phyloP scores from a whole-genome alignment of 306 rosid species.

The Quercus engelmannii region DNA sequence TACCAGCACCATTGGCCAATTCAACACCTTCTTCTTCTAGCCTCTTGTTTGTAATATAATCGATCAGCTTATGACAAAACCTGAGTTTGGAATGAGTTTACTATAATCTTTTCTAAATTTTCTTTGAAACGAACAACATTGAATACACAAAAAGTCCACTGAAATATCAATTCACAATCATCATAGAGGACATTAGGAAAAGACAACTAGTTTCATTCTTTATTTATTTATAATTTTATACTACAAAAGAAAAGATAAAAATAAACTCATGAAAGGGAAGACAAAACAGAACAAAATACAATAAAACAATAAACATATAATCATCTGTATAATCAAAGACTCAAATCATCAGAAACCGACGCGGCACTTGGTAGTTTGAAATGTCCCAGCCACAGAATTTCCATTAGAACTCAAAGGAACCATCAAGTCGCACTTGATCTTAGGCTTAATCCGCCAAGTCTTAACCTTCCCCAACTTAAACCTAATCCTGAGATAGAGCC shows the following conservation, averaged over 20 bases:
- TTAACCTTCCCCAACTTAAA: slow-evolving; percentile 38
- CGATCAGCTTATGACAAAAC: too few relatives aligned
- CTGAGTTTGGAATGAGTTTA: too few relatives aligned
- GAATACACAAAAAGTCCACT: too few relatives aligned
- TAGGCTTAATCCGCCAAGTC: slow-evolving; percentile 31
- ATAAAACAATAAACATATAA: neutral
- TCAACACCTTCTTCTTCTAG: too few relatives aligned
- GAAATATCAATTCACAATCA: neutral
- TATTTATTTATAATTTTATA: neutral
- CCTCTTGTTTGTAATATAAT: too few relatives aligned
- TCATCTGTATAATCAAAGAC: neutral
- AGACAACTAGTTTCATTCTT: neutral
- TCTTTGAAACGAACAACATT: too few relatives aligned
- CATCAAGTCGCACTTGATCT: slow-evolving; percentile 37
- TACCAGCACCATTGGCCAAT: too few relatives aligned
- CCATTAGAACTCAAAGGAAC: slow-evolving; percentile 36
- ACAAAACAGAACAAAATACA: neutral
- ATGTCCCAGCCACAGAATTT: neutral
- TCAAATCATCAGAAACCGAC: slow-evolving; percentile 19
- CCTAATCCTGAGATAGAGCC: slow-evolving; percentile 30
- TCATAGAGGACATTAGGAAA: neutral
- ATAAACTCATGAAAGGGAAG: neutral
- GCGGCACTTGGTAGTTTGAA: slow-evolving; percentile 29
- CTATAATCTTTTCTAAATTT: too few relatives aligned
- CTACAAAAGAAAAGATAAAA: neutral